phyloP scores from a whole-genome alignment of 2,329 filamentous ascomycete species.

The Colletotrichum nymphaeae region DNA sequence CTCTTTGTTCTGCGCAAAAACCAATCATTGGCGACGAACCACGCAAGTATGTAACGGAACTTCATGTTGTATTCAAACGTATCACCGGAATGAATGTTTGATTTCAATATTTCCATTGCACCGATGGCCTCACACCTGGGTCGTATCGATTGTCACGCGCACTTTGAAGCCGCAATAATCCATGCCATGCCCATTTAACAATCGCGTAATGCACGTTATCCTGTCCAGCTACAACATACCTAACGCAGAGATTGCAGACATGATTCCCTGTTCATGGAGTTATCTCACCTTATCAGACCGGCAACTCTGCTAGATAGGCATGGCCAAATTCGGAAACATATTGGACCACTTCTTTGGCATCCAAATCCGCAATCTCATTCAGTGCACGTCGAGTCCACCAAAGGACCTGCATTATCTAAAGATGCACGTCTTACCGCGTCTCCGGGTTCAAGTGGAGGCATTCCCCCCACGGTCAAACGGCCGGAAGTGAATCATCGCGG shows the following conservation, averaged over 20 bases:
- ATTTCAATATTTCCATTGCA: too few species aligned
- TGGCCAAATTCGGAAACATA: not conserved
- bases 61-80: too few species aligned
- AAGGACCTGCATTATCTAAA: not conserved
- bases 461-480: not conserved
- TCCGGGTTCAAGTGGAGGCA: not conserved
- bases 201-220: too few species aligned
- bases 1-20: not conserved
- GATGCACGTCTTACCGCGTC: not conserved
- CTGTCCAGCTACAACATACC: too few species aligned
- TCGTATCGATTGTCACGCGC: not conserved
- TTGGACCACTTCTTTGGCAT: not conserved
- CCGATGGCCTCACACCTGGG: not conserved
- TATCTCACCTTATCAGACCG: not conserved
- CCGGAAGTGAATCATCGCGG: too few species aligned
- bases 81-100: too few species aligned
- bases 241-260: not conserved
- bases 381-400: not conserved
- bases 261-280: not conserved
- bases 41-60: too few species aligned
- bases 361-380: not conserved
- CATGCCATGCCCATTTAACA: too few species aligned
- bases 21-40: not conserved
- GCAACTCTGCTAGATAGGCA: not conserved
- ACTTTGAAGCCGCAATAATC: too few species aligned